Conservation (phyloP, 2,329 filamentous ascomycete species). For the Penicillium sp. region DNA sequence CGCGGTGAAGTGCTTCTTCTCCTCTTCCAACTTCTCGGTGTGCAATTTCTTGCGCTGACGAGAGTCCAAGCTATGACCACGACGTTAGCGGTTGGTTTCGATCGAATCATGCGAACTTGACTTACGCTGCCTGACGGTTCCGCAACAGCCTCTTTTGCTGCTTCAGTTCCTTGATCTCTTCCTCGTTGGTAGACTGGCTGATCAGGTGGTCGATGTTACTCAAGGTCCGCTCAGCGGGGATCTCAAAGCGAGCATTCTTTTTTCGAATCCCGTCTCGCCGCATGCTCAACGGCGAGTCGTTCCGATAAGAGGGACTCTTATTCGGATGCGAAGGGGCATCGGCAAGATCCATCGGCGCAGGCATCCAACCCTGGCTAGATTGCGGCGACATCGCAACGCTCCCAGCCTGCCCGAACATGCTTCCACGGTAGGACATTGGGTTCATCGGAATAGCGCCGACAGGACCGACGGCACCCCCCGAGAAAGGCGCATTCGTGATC, state of each 20-base stretch:
- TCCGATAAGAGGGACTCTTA: conserved; percentile 67
- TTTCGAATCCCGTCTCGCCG: conserved; percentile 90
- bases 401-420: conserved; percentile 52
- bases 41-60: conserved; percentile 97
- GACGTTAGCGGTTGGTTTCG: background rate
- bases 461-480: conserved; percentile 45
- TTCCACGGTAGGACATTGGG: conserved; percentile 47
- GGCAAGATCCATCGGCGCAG: conserved; percentile 48
- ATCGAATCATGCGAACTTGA: conserved; percentile 28
- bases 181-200: conserved; percentile 74
- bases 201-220: conserved; percentile 95
- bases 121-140: conserved; percentile 96
- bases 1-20: conserved; percentile 87
- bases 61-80: conserved; percentile 74
- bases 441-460: conserved; percentile 42
- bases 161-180: conserved; percentile 97
- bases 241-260: conserved; percentile 98
- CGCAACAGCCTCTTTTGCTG: conserved; percentile 93
- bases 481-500: conserved; percentile 44
- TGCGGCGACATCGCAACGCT: conserved; percentile 63
- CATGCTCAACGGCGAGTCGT: conserved; percentile 71
- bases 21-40: conserved; percentile 92
- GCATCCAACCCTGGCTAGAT: conserved; percentile 60
- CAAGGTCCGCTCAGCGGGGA: conserved; percentile 88
- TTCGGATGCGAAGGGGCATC: conserved; percentile 57